Conservation (phyloP, 139 green algal species). For the Medakamo hakoo region DNA sequence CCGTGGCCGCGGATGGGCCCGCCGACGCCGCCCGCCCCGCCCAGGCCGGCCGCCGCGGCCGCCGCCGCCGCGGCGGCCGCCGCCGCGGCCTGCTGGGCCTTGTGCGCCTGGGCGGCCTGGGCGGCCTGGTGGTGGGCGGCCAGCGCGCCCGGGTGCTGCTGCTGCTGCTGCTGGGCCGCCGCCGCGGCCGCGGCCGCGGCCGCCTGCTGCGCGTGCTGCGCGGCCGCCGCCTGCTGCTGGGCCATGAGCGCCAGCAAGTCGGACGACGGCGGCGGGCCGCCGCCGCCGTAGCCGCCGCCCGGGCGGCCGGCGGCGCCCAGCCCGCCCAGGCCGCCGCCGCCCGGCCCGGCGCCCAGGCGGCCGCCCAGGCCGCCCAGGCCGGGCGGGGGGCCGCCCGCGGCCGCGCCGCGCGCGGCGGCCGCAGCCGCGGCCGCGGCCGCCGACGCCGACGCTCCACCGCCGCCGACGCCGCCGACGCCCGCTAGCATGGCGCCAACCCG, state of each 20-base stretch:
- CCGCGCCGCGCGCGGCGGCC: not conserved
- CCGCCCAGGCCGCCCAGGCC: slow-evolving; percentile 7
- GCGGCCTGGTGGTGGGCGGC: too few species aligned
- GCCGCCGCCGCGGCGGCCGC: not conserved
- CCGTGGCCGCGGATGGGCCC: not conserved
- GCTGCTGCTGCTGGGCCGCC: not conserved
- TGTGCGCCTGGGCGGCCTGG: not conserved
- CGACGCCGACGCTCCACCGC: too few species aligned
- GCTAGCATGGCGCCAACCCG: too few species aligned
- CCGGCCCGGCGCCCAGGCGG: slow-evolving; percentile 1
- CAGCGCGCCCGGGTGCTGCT: too few species aligned
- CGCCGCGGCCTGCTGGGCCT: too few species aligned
- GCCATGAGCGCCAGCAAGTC: slow-evolving; percentile 36
- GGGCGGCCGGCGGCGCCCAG: not conserved
- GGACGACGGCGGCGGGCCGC: slow-evolving; percentile 14
- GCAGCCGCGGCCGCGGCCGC: not conserved
- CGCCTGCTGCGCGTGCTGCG: slow-evolving; percentile 5
- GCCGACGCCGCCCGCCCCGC: not conserved
- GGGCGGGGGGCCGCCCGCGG: not conserved
- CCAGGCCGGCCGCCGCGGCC: not conserved
- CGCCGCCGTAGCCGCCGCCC: not conserved
- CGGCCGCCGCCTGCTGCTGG: slow-evolving; percentile 9
- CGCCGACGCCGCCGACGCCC: not conserved
- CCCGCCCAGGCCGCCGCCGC: slow-evolving; percentile 5
- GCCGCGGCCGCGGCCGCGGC: not conserved